These are phyloP conservation scores for Citrullus mucosospermus DNA, from an alignment of 306 rosid species.

Conservation along the genomic window DNA sequence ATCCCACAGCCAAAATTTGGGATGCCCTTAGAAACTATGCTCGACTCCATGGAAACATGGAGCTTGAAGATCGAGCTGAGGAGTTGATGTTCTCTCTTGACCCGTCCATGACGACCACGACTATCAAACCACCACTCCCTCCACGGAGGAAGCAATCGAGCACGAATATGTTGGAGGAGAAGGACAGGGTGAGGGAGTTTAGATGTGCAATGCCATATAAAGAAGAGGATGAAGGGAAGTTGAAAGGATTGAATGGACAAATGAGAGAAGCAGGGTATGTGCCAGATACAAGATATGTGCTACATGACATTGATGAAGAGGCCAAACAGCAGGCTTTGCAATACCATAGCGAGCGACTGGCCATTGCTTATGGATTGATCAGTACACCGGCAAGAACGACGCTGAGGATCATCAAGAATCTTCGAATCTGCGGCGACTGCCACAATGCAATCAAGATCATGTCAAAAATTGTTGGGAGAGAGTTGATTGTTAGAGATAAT, in stretches of 20 bases:
- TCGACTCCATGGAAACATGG: conserved; percentile 55
- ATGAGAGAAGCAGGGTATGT: conserved; percentile 88
- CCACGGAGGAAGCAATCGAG: conserved; percentile 38
- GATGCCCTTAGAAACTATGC: conserved; percentile 39
- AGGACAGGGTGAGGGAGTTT: conserved; percentile 41
- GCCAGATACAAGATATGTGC: conserved; percentile 85
- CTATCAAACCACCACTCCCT: conserved; percentile 41
- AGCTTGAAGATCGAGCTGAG: conserved; percentile 54
- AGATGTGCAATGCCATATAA: conserved; percentile 31
- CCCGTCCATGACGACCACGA: conserved; percentile 26
- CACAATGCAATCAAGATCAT: conserved; percentile 87
- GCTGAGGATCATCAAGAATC: conserved; percentile 87
- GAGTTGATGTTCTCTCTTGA: conserved; percentile 37
- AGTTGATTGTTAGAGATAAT: conserved; percentile 87
- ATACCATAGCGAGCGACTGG: conserved; percentile 84
- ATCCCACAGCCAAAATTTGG: conserved; percentile 34
- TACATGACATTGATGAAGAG: conserved; percentile 85
- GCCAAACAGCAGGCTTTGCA: conserved; percentile 88
- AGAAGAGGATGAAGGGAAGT: conserved; percentile 34
- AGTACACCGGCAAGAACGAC: conserved; percentile 93
- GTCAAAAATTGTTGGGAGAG: conserved; percentile 87
- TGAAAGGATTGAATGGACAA: conserved; percentile 68
- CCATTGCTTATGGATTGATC: conserved; percentile 88
- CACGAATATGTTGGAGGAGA: conserved; percentile 71
- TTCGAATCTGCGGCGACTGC: conserved; percentile 90